Base-by-base conservation (phyloP, 1,284 basidiomycete species). In the Hypsizygus ulmarius region DNA sequence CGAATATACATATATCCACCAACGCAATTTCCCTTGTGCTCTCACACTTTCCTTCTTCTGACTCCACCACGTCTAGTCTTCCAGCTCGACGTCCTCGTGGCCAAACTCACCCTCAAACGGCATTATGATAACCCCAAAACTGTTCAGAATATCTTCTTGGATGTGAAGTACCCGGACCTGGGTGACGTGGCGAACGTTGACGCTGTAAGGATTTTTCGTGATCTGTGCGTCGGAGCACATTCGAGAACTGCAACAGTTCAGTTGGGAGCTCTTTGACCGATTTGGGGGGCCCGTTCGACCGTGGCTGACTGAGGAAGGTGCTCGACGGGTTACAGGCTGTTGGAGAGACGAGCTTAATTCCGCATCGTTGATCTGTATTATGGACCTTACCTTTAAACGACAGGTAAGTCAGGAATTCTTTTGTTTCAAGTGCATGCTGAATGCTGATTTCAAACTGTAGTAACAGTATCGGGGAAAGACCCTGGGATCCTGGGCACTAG, bases 271-370 rank as follows among this genome's bases (percentile, higher is more conserved):
- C 0, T 68, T 67, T 35, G 63, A 67, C 49, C 57, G 63, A 30
- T 38, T 59, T 41, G 59, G 58, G 2, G 59, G 58, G 2, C 38
- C 49, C 8, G 25, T 66, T 2, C 58, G 53, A 12, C 50, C 61
- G 0, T 60, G 59, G 43, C 39, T 66, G 8, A 41, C 63, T 4
- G 60, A 64, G 3, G 52, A 61, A 5, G 56, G 60, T 10, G 38
- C 46, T 33, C 61, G 63, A 37, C 66, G 61, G 34, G 68, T 68
- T 0, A 60, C 64, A 0, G 64, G 67, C 1, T 64, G 60, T 27
- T 69, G 65, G 66, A 64, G 64, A 3, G 39, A 33, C 2, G 64
- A 69, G 43, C 43, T 67, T 41, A 58, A 65, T 44, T 5, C 47
- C 1, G 66, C 64, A 7, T 38, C 43, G 15, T 41, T 67, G 15